These are phyloP conservation scores for Cyberlindnera suaveolens DNA, from an alignment of 805 yeast genomes.

Conservation along the genomic window DNA sequence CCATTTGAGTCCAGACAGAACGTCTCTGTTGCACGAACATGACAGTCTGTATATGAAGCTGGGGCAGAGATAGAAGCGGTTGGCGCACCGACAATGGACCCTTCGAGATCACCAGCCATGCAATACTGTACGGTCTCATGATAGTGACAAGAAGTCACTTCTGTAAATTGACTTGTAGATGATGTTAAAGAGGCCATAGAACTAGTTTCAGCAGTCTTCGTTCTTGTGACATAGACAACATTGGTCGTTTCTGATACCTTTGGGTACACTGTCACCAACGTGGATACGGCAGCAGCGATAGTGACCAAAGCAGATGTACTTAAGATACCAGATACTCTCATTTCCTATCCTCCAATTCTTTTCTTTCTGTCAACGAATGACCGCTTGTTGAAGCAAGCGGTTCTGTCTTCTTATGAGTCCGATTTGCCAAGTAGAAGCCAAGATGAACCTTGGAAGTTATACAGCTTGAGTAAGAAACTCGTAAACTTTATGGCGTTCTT, in stretches of 20 bases:
- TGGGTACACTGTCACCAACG: conserved; percentile 1
- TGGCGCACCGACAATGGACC: conserved; percentile 12
- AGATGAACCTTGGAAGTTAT: too few relatives aligned
- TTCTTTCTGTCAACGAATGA: too few relatives aligned
- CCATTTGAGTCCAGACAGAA: conserved; percentile 13
- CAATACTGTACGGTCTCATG: conserved; percentile 11
- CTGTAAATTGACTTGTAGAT: conserved; percentile 4
- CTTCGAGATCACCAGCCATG: conserved; percentile 14
- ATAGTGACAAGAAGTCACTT: conserved; percentile 16
- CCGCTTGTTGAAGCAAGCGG: too few relatives aligned
- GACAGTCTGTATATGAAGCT: conserved; percentile 13
- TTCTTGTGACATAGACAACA: conserved; percentile 2
- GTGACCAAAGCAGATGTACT: too few relatives aligned
- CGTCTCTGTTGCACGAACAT: conserved; percentile 14
- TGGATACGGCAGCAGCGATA: too few relatives aligned
- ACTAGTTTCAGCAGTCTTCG: background rate
- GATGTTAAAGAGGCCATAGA: background rate
- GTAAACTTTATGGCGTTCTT: too few relatives aligned
- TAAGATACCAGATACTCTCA: too few relatives aligned
- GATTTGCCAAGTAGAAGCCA: too few relatives aligned
- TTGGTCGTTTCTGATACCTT: background rate
- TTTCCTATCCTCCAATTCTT: too few relatives aligned
- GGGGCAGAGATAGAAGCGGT: conserved; percentile 7
- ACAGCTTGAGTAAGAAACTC: too few relatives aligned
- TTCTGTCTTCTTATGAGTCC: too few relatives aligned